phyloP scores from a whole-genome alignment of 2,329 filamentous ascomycete species.

The Capronia americana region DNA sequence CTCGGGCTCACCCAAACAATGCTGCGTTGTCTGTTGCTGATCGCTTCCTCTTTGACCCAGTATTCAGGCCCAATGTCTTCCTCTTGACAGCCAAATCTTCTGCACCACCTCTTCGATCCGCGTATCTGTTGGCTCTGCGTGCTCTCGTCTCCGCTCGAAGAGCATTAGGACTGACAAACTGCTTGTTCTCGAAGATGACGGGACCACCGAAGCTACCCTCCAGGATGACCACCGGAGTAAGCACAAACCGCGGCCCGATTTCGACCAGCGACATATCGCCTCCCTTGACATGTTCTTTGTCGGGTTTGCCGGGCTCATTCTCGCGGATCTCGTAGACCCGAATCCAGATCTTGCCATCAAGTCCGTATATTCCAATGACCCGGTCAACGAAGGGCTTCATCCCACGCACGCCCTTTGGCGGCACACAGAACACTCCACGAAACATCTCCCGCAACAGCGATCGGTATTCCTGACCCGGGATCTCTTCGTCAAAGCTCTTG shows the following conservation, averaged over 20 bases:
- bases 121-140: conserved; percentile 78
- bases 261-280: conserved; percentile 81
- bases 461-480: conserved; percentile 58
- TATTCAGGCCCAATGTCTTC: conserved; percentile 75
- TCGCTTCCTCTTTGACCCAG: conserved; percentile 64
- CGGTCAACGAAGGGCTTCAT: conserved; percentile 96
- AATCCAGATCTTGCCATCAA: conserved; percentile 95
- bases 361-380: conserved; percentile 88
- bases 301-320: conserved; percentile 52
- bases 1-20: conserved; percentile 68
- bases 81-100: conserved; percentile 76
- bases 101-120: conserved; percentile 74
- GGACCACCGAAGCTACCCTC: conserved; percentile 95
- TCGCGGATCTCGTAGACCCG: conserved; percentile 93
- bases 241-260: conserved; percentile 89
- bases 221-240: conserved; percentile 93
- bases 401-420: conserved; percentile 78
- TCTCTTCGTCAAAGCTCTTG: conserved; percentile 78
- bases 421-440: conserved; percentile 88
- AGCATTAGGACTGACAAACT: conserved; percentile 96
- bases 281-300: conserved; percentile 38
- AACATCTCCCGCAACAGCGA: conserved; percentile 80
- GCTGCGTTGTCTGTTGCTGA: conserved; percentile 76
- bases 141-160: conserved; percentile 80
- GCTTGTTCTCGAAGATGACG: conserved; percentile 97